Base-by-base conservation (phyloP, 2,329 filamentous ascomycete genomes). In the Colletotrichum ledebouriae region DNA sequence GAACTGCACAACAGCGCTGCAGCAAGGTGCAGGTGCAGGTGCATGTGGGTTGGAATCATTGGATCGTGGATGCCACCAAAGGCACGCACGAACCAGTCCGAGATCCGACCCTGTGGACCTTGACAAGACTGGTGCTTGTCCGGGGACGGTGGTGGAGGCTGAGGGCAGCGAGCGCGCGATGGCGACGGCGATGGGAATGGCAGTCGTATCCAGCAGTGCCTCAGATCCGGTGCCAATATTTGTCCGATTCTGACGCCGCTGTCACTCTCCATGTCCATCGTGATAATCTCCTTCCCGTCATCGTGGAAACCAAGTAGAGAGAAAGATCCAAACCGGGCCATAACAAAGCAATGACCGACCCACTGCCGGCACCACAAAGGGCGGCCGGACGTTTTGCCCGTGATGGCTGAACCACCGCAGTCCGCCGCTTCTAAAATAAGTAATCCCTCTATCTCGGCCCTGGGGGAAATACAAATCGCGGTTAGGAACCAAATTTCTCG, bases 401-500 rank as follows among this genome's bases (percentile, higher is more conserved):
- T 46, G 56, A 56, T 42, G 50, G 62, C 46, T 53, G 47, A 47
- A 25, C 62, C 39, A 53, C 37, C 46, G 29, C 29, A n/a, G 6
- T 53, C 53, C 25, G n/a, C 52, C 29, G 15, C 39, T 57, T 63
- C 59, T 64, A 63, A 67, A 67, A 52, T 53, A 67, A 63, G 64
- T 12, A 41, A 22, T 9, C 20, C 15, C 4, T 17, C n/a, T 25
- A n/a, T 39, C 25, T 6, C 15, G 33, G 25, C 9, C 34, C 29
- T 29, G n/a, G 52, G 17, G 10, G 29, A 52, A 52, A 34, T 29
- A 33, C 49, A 52, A 52, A 34, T 52, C 49, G 49, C 29, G 29
- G 29, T 29, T 29, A 29, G 7, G 29, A 29, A 9, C 29, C 7
- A 7, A 29, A 61, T 13, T 57, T 63, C 53, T 42, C 34, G 33